Evolutionary conservation across 345 rosid genomes (phyloP).

Genomic region (Geranium rotundifolium): DNA sequence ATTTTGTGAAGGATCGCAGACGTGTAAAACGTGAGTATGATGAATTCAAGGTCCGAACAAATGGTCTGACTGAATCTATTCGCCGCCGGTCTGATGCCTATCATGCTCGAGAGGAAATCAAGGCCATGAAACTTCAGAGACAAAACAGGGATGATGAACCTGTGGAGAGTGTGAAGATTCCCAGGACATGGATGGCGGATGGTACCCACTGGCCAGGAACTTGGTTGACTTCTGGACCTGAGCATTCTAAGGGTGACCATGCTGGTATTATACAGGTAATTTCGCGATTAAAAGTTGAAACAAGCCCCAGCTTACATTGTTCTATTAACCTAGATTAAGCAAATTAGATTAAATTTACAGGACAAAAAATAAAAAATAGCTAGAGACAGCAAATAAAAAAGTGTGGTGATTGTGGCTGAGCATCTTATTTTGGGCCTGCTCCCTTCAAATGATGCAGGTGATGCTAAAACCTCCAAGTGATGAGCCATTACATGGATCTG

Average conservation of each 20-base stretch:
- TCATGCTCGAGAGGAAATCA: slow-evolving; percentile 17
- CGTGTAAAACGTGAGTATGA: slow-evolving; percentile 25
- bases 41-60: slow-evolving; percentile 23
- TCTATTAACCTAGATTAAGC: too few relatives aligned
- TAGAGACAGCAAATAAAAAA: too few relatives aligned
- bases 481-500: slow-evolving; percentile 12
- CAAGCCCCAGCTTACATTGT: too few relatives aligned
- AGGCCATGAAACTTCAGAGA: slow-evolving; percentile 9
- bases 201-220: slow-evolving; percentile 28
- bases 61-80: slow-evolving; percentile 16
- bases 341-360: too few relatives aligned
- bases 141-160: slow-evolving; percentile 7
- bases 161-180: slow-evolving; percentile 14
- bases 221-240: slow-evolving; percentile 15
- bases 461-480: slow-evolving; percentile 18
- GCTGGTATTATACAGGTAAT: slow-evolving; percentile 24
- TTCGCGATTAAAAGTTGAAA: too few relatives aligned
- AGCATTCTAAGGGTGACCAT: slow-evolving; percentile 25
- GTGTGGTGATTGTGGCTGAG: too few relatives aligned
- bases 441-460: slow-evolving; percentile 8
- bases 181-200: slow-evolving; percentile 32
- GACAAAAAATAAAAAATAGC: too few relatives aligned
- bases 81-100: slow-evolving; percentile 23
- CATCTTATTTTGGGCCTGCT: too few relatives aligned
- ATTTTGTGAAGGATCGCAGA: slow-evolving; percentile 22